These are phyloP conservation scores for Tubosaeta sp. DNA, from an alignment of 768 basidiomycete genomes.

Conservation along the genomic window DNA sequence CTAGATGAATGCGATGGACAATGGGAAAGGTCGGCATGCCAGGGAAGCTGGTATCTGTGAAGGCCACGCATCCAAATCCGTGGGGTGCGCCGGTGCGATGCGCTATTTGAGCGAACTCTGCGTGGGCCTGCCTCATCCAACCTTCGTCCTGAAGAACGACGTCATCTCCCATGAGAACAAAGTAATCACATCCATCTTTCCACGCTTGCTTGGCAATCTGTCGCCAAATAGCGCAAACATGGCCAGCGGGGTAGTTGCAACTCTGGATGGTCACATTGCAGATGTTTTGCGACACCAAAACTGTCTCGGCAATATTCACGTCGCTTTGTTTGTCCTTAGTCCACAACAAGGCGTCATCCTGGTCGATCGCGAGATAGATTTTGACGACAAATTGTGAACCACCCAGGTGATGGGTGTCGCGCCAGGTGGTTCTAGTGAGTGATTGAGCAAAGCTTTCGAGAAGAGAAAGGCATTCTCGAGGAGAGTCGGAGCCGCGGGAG, in stretches of 20 bases:
- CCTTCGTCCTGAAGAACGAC: conserved; percentile 45
- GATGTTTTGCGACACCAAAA: conserved; percentile 38
- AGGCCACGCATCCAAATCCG: conserved; percentile 56
- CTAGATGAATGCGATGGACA: conserved; percentile 50
- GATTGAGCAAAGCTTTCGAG: conserved; percentile 42
- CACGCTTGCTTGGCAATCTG: conserved; percentile 46
- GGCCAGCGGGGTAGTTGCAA: conserved; percentile 40
- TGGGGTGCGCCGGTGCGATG: conserved; percentile 28
- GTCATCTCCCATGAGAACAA: conserved; percentile 54
- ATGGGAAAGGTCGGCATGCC: conserved; percentile 64
- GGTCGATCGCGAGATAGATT: conserved; percentile 52
- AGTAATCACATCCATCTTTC: conserved; percentile 46
- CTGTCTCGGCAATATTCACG: conserved; percentile 32
- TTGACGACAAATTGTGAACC: conserved; percentile 33
- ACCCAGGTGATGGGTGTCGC: conserved; percentile 34
- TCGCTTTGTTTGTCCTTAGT: conserved; percentile 5
- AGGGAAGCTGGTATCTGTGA: conserved; percentile 50
- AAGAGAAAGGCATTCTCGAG: conserved; percentile 37
- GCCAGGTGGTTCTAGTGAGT: conserved; percentile 42
- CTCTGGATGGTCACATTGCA: conserved; percentile 33
- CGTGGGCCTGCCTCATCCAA: conserved; percentile 46
- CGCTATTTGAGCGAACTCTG: conserved; percentile 36
- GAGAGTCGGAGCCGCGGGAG: conserved; percentile 38
- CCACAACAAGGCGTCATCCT: conserved; percentile 42
- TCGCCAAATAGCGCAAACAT: conserved; percentile 53